phyloP scores from a whole-genome alignment of 331 rosid species.

The Telfairia occidentalis region DNA sequence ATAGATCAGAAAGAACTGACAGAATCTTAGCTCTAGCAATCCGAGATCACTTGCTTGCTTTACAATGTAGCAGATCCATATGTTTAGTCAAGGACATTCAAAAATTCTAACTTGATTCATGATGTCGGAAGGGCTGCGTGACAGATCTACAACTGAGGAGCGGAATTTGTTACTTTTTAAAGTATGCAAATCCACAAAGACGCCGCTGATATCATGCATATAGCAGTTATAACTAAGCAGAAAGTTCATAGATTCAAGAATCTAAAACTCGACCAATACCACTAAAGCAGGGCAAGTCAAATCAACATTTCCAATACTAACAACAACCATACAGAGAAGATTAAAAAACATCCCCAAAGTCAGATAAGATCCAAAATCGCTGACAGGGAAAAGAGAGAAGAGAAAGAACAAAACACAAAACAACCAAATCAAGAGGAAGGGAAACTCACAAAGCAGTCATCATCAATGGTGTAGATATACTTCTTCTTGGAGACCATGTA shows the following conservation, averaged over 20 bases:
- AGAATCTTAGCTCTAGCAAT: neutral
- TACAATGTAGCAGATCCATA: neutral
- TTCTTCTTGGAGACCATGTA: conserved; percentile 51
- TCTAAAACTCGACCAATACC: neutral
- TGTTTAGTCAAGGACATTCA: neutral
- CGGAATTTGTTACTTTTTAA: neutral
- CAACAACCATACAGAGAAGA: neutral
- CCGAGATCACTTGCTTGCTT: neutral
- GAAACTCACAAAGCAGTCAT: conserved; percentile 41
- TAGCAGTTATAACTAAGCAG: neutral
- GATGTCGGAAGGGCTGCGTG: neutral
- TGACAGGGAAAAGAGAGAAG: neutral
- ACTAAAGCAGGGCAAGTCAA: neutral
- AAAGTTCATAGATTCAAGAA: neutral
- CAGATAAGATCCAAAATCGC: neutral
- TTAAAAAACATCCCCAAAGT: neutral
- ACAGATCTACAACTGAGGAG: neutral
- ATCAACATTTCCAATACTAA: neutral
- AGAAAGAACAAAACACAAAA: neutral
- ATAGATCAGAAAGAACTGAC: neutral
- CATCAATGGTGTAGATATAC: conserved; percentile 45
- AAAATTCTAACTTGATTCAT: conserved; percentile 2
- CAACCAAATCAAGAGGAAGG: neutral
- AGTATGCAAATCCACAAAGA: neutral
- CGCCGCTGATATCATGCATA: neutral